A percentile compares a stretch with the other conserved stretches of the same genome.
These are phyloP conservation scores for Zasmidium angulare DNA, from an alignment of 2,329 filamentous ascomycete genomes.

Conservation along the genomic window DNA sequence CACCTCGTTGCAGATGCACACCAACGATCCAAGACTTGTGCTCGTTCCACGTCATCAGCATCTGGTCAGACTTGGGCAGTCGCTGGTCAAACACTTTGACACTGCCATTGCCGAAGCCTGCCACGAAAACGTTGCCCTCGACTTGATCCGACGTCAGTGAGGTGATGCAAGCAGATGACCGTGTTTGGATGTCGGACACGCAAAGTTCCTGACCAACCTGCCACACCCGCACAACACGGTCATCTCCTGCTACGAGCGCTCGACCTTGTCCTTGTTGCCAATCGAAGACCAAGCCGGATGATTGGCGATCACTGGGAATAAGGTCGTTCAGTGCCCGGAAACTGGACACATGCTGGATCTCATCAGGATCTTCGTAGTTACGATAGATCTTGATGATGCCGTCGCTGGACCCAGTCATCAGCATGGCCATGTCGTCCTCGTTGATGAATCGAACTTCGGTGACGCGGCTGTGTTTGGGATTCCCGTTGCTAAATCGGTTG, in stretches of 20 bases:
- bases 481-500: constrained; percentile 89
- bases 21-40: constrained; percentile 95
- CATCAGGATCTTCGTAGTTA: constrained; percentile 76
- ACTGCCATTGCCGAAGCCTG: constrained; percentile 93
- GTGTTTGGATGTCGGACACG: constrained; percentile 86
- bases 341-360: constrained; percentile 81
- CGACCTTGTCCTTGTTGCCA: constrained; percentile 98
- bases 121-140: constrained; percentile 92
- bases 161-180: constrained; percentile 93
- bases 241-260: constrained; percentile 92
- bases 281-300: constrained; percentile 94
- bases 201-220: constrained; percentile 92
- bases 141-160: constrained; percentile 96
- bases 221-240: constrained; percentile 94
- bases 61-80: constrained; percentile 78
- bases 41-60: constrained; percentile 97
- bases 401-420: constrained; percentile 94
- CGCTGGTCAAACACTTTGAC: constrained; percentile 93
- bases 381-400: constrained; percentile 92
- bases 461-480: constrained; percentile 85
- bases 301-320: constrained; percentile 81
- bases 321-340: constrained; percentile 93
- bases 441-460: constrained; percentile 98
- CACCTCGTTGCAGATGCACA: constrained; percentile 94
- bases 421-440: constrained; percentile 90